phyloP scores from a whole-genome alignment of 768 basidiomycete genomes.

The Boletellus emodensis region DNA sequence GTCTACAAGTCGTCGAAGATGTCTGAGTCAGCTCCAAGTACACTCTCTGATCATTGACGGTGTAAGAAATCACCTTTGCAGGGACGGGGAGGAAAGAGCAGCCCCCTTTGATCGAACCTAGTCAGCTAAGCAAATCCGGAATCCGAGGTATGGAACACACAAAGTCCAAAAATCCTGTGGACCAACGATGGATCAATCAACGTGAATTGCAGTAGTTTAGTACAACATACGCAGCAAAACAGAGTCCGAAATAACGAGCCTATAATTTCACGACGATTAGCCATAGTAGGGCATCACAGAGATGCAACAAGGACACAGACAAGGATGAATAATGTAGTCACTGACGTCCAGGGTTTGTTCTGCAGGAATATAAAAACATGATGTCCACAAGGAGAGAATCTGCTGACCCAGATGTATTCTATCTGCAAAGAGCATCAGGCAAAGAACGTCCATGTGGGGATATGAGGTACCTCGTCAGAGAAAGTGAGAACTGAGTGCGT shows the following conservation, averaged over 20 bases:
- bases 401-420: neutral
- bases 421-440: neutral
- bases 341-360: neutral
- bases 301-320: neutral
- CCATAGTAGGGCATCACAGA: neutral
- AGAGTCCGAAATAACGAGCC: neutral
- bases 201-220: neutral
- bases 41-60: neutral
- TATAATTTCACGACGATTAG: neutral
- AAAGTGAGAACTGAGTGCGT: too few relatives aligned
- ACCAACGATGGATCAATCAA: neutral
- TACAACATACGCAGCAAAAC: neutral
- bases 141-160: neutral
- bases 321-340: neutral
- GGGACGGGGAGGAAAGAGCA: neutral
- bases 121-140: neutral
- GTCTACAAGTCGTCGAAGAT: neutral
- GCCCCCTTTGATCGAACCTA: neutral
- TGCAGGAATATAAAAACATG: neutral
- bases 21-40: neutral
- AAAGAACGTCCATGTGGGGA: too few relatives aligned
- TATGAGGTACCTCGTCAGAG: too few relatives aligned
- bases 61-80: neutral
- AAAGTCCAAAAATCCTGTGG: neutral
- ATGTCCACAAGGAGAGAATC: neutral